Conservation (phyloP, 2,329 filamentous ascomycete genomes). For the Colletotrichum sp. region DNA sequence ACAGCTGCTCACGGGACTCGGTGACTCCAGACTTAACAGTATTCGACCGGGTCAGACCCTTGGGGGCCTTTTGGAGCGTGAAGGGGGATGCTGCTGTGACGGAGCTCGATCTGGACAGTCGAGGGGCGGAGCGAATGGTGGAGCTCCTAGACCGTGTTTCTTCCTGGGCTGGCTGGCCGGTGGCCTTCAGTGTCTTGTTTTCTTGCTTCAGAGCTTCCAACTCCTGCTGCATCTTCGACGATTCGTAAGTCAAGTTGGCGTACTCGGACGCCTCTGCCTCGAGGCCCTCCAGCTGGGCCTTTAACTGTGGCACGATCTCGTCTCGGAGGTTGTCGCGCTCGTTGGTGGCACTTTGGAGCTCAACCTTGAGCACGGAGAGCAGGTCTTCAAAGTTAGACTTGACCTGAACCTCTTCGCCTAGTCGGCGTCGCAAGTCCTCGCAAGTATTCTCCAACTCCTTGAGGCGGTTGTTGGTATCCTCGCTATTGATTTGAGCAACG, state of each 20-base stretch:
- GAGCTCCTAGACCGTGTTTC: conserved; percentile 27
- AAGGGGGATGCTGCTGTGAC: conserved; percentile 58
- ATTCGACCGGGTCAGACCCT: conserved; percentile 64
- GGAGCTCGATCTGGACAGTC: conserved; percentile 69
- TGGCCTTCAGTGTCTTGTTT: conserved; percentile 63
- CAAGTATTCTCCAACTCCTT: conserved; percentile 81
- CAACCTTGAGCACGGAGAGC: conserved; percentile 79
- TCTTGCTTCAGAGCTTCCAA: conserved; percentile 72
- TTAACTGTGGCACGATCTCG: conserved; percentile 81
- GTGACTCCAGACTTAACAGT: conserved; percentile 48
- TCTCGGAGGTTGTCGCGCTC: conserved; percentile 93
- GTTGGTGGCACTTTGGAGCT: conserved; percentile 81
- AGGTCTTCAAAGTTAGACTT: conserved; percentile 96
- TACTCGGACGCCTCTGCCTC: conserved; percentile 76
- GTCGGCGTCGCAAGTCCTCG: conserved; percentile 81
- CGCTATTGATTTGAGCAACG: conserved; percentile 57
- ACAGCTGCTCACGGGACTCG: conserved; percentile 71
- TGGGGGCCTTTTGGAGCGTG: conserved; percentile 40
- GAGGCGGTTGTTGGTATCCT: conserved; percentile 65
- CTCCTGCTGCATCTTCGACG: conserved; percentile 87
- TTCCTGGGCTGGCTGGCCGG: conserved; percentile 26
- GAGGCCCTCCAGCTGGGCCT: conserved; percentile 77
- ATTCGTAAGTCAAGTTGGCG: conserved; percentile 78
- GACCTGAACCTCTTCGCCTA: conserved; percentile 83
- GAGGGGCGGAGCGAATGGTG: conserved; percentile 13